phyloP scores from a whole-genome alignment of 2,329 filamentous ascomycete genomes.

The Phyllachora maydis region DNA sequence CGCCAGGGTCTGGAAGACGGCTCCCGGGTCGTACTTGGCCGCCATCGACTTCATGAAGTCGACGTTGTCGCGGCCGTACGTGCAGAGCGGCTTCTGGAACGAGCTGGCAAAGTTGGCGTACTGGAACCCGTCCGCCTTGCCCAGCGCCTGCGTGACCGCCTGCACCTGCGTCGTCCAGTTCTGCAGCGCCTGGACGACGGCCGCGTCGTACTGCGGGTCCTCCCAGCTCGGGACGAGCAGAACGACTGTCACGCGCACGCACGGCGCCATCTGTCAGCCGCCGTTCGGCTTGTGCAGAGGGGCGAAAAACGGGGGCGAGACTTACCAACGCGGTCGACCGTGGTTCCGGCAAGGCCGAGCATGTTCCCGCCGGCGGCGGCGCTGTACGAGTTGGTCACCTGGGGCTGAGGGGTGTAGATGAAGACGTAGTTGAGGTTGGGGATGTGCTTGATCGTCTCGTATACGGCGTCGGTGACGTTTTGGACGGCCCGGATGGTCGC shows the following conservation, averaged over 20 bases:
- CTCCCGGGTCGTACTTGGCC: not conserved
- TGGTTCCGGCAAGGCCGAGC: not conserved
- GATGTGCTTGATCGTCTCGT: not conserved
- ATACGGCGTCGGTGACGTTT: constrained; percentile 1
- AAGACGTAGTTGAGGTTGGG: not conserved
- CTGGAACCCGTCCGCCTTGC: not conserved
- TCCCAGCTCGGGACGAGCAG: not conserved
- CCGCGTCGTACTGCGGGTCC: not conserved
- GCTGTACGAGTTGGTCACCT: not conserved
- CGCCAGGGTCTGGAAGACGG: constrained; percentile 1
- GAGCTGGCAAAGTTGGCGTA: constrained; percentile 1
- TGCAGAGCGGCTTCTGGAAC: constrained; percentile 1
- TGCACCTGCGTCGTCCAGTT: not conserved
- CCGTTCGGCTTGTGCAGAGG: no score
- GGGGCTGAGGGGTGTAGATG: not conserved
- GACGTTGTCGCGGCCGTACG: not conserved
- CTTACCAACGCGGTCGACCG: not conserved
- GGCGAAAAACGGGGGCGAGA: not conserved
- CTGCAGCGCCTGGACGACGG: not conserved
- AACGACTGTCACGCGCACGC: no score
- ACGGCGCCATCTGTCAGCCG: no score
- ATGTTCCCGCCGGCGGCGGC: not conserved
- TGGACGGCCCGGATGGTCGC: not conserved
- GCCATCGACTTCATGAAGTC: not conserved
- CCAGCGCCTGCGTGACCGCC: not conserved